Evolutionary conservation across 2,329 filamentous ascomycete genomes (phyloP), one percentile per base, ranked within the genome.

Genomic region (Catunica adiposa): DNA sequence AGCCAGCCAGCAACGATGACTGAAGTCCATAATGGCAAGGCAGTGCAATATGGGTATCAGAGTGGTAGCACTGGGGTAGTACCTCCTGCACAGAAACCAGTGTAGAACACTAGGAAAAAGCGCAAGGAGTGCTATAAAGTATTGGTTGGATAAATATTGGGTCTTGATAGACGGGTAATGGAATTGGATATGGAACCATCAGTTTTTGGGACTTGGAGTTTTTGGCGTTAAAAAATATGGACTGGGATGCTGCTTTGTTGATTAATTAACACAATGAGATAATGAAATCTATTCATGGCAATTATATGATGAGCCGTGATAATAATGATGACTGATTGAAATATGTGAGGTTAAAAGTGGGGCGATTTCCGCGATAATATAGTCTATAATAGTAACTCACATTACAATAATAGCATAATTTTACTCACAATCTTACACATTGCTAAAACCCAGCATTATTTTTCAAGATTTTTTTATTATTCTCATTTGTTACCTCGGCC

Each of bases 161-260:
- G 20, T 8, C 40, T 3, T n/a, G 40, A 5, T 44, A n/a, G 20
- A 44, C n/a, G 15, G 37, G 17, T 42, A 42, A 40, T 42, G 38
- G 17, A 15, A n/a, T 38, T 44, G 48, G 48, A 3, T 29, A 29
- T 29, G 48, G 25, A 14, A 8, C 17, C 14, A 25, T 20, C 31
- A 25, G 48, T 29, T 31, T 29, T 31, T 17, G 14, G 11, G n/a
- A 31, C 9, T 25, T 31, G 22, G 48, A 37, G 48, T 51, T 51
- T 47, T 9, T 29, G 48, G 48, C 48, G 26, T 51, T 11, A 51
- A 51, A 50, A 51, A 51, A 17, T 44, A 44, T 44, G n/a, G 11
- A 44, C 20, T 44, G 29, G 29, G 11, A 34, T 34, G 11, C 5
- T 44, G 6, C 20, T 44, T n/a, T 44, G 40, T 44, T 17, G 15